Evolutionary conservation across 2,329 filamentous ascomycete genomes (phyloP).

Genomic region (Aspergillus luchuensis): DNA sequence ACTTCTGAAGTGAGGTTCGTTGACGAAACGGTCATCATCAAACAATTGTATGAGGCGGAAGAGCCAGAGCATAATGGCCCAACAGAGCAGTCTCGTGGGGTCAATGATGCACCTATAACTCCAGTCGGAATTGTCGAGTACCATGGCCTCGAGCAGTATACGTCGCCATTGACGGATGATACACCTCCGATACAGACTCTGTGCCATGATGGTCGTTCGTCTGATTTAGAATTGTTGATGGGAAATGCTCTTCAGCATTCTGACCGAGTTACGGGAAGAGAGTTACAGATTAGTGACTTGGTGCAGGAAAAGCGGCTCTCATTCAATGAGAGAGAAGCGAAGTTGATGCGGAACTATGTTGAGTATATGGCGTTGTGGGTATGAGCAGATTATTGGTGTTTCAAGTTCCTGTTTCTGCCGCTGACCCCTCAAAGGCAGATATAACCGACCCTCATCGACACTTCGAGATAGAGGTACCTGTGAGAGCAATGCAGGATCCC

Average conservation of each 20-base stretch:
- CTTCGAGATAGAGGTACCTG: constrained; percentile 36
- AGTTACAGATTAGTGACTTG: neutral
- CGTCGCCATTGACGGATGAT: neutral
- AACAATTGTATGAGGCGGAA: neutral
- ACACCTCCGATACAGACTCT: too few species aligned
- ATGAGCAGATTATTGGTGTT: neutral
- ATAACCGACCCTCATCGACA: constrained; percentile 36
- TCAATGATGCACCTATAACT: too few species aligned
- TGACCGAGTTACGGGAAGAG: neutral
- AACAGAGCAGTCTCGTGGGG: too few species aligned
- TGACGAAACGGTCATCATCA: constrained; percentile 22
- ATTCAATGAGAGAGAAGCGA: constrained; percentile 25
- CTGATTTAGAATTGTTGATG: neutral
- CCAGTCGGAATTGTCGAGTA: too few species aligned
- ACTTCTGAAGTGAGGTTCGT: constrained; percentile 24
- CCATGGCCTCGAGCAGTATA: neutral
- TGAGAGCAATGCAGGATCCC: constrained; percentile 32
- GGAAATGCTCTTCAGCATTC: neutral
- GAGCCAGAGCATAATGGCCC: too few species aligned
- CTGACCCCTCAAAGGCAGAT: constrained; percentile 27
- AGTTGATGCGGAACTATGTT: constrained; percentile 33
- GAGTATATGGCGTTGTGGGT: constrained; percentile 40
- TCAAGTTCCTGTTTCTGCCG: too few species aligned
- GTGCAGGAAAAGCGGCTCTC: neutral
- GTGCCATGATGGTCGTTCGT: neutral